phyloP scores from a whole-genome alignment of 441 rosid species.

The Populus trichocarpa region DNA sequence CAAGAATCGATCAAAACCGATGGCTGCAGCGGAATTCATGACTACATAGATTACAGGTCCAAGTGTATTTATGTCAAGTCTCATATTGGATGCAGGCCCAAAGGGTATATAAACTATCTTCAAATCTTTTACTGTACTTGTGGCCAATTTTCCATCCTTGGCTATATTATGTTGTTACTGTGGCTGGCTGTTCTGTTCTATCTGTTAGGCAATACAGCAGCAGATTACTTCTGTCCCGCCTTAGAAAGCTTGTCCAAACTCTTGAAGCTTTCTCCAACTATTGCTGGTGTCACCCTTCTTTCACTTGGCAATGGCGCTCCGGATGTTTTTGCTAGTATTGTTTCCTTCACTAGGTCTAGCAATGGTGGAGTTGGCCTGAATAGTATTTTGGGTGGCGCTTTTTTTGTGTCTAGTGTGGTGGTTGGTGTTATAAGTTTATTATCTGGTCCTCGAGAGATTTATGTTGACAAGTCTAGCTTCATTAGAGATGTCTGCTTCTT shows the following conservation, averaged over 20 bases:
- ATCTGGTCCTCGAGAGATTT: conserved; percentile 33
- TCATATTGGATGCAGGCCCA: conserved; percentile 52
- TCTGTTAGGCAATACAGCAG: conserved; percentile 79
- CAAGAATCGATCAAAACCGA: conserved; percentile 3
- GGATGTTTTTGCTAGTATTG: conserved; percentile 77
- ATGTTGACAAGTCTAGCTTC: conserved; percentile 65
- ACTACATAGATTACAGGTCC: conserved; percentile 34
- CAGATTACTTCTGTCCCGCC: conserved; percentile 79
- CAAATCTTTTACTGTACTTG: conserved; percentile 65
- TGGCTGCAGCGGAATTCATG: conserved; percentile 40
- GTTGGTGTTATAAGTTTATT: conserved; percentile 72
- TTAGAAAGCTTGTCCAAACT: conserved; percentile 65
- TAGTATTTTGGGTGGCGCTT: conserved; percentile 77
- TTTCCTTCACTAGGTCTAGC: conserved; percentile 68
- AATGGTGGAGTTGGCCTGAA: conserved; percentile 76
- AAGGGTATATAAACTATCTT: conserved; percentile 86
- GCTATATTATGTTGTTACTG: conserved; percentile 40
- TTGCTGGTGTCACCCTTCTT: conserved; percentile 73
- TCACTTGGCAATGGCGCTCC: conserved; percentile 48
- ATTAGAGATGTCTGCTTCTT: conserved; percentile 70
- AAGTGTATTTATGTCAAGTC: conserved; percentile 59
- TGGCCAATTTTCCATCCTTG: conserved; percentile 48
- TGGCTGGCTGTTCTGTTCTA: conserved; percentile 81
- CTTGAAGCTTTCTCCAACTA: conserved; percentile 72
- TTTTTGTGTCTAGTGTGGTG: conserved; percentile 72